These are phyloP conservation scores for Acanthamoeba triangularis DNA, from an alignment of 208 protist species.

Conservation along the genomic window DNA sequence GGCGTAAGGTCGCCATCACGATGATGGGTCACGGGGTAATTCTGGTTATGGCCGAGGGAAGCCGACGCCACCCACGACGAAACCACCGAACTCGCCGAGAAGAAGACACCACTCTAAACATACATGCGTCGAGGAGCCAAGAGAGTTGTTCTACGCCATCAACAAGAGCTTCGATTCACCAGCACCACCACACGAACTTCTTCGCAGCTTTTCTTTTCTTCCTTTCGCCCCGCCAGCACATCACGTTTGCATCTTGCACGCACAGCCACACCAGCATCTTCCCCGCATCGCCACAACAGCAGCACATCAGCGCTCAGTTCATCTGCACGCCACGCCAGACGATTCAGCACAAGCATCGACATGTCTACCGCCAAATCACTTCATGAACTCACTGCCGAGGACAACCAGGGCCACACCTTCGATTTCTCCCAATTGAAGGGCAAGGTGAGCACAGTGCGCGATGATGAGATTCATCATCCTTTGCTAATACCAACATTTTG, in stretches of 20 bases:
- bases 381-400: constrained; percentile 65
- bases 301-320: neutral
- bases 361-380: constrained; percentile 14
- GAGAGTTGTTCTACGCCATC: too few relatives aligned
- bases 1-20: neutral
- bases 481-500: neutral
- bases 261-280: neutral
- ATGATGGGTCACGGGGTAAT: neutral
- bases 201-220: neutral
- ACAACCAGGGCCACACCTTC: constrained; percentile 69
- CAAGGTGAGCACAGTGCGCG: neutral
- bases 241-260: neutral
- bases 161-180: neutral
- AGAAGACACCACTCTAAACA: neutral
- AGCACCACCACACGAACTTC: neutral
- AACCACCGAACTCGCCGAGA: too few relatives aligned
- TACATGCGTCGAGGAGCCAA: neutral
- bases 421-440: constrained; percentile 59
- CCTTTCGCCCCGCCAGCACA: neutral
- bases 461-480: neutral
- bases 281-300: neutral
- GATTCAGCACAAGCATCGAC: neutral
- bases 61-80: too few relatives aligned
- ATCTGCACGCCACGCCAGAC: neutral
- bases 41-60: too few relatives aligned